phyloP scores from a whole-genome alignment of 2,329 filamentous ascomycete genomes.

The Lasiodiplodia citricola region DNA sequence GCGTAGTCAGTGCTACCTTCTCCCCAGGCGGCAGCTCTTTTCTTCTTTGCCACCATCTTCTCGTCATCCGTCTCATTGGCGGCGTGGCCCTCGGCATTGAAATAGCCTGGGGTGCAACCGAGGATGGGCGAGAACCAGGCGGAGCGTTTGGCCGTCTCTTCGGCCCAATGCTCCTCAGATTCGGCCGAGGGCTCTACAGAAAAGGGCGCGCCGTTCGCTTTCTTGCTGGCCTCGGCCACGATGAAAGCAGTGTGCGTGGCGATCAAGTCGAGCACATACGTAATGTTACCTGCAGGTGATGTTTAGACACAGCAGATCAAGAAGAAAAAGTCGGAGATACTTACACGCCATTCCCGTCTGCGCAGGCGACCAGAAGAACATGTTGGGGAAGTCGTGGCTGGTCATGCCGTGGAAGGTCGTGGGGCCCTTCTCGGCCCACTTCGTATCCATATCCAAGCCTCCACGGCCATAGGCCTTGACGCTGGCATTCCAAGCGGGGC shows the following conservation, averaged over 20 bases:
- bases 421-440: too few species aligned
- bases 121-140: neutral
- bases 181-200: too few species aligned
- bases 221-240: too few species aligned
- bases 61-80: neutral
- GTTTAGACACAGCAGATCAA: neutral
- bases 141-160: neutral
- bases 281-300: neutral
- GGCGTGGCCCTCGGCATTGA: neutral
- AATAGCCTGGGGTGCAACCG: constrained; percentile 10
- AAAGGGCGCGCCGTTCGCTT: too few species aligned
- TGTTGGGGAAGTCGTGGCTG: constrained; percentile 57
- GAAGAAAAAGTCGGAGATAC: too few species aligned
- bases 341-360: too few species aligned
- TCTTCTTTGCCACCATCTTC: constrained; percentile 4
- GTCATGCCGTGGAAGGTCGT: constrained; percentile 44
- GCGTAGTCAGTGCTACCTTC: neutral
- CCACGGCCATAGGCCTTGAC: too few species aligned
- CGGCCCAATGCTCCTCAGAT: neutral
- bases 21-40: neutral
- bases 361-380: constrained; percentile 48
- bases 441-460: too few species aligned
- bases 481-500: neutral
- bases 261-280: neutral
- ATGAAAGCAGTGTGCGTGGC: too few species aligned